These are phyloP conservation scores for Arxiozyma heterogenica DNA, from an alignment of 1,139 yeast genomes.

Conservation along the genomic window DNA sequence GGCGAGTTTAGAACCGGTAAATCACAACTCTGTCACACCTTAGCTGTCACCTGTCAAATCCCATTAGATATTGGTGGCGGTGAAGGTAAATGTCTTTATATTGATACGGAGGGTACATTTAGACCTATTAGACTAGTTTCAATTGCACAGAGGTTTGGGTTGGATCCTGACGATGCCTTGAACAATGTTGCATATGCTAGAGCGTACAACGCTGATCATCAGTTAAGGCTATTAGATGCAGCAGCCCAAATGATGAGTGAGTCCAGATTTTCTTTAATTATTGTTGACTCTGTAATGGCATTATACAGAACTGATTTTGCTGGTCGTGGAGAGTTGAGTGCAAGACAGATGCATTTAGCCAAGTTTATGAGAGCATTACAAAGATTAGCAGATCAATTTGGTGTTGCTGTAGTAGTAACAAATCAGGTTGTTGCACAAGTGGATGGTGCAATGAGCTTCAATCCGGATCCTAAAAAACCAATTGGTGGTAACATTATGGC, in stretches of 20 bases:
- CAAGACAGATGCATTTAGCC: constrained; percentile 91
- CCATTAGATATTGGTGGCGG: constrained; percentile 99
- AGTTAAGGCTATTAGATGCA: constrained; percentile 70
- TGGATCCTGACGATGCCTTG: constrained; percentile 88
- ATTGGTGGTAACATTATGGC: constrained; percentile 98
- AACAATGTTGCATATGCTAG: constrained; percentile 97
- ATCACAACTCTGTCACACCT: constrained; percentile 91
- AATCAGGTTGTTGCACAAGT: constrained; percentile 98
- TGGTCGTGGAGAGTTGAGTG: constrained; percentile 94
- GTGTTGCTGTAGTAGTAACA: constrained; percentile 96
- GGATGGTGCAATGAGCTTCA: constrained; percentile 80
- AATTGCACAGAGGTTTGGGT: constrained; percentile 84
- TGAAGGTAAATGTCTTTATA: constrained; percentile 92
- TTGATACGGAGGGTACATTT: constrained; percentile 96
- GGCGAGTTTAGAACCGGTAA: constrained; percentile 98
- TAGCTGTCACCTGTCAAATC: constrained; percentile 92
- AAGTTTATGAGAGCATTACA: constrained; percentile 86
- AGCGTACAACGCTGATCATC: constrained; percentile 96
- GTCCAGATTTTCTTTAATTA: constrained; percentile 68
- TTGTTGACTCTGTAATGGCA: constrained; percentile 96
- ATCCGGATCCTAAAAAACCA: constrained; percentile 98
- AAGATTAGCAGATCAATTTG: constrained; percentile 93
- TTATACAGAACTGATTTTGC: constrained; percentile 89
- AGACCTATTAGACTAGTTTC: constrained; percentile 85
- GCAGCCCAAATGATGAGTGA: constrained; percentile 98